A percentile compares a stretch with the other conserved stretches of the same genome.
phyloP scores from a whole-genome alignment of 192 early-diverging fungal species.

The Jimgerdemannia flammicorona region DNA sequence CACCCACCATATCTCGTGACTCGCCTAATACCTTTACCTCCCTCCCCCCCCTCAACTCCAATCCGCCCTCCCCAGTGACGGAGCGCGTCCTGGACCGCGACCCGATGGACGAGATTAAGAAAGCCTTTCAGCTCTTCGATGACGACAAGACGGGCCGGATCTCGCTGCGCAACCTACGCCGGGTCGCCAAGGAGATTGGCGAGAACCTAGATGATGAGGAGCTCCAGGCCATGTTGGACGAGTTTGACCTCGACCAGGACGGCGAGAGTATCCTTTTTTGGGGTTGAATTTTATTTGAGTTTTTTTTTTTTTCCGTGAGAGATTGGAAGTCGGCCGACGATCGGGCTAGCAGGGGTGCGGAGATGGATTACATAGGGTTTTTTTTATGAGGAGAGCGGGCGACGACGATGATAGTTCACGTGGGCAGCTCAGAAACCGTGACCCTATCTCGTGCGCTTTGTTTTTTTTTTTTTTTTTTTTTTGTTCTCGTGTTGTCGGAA shows the following conservation, averaged over 20 bases:
- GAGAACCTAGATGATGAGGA: conserved; percentile 24
- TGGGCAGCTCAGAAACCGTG: too few relatives aligned
- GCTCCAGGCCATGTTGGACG: conserved; percentile 22
- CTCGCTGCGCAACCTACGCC: conserved; percentile 14
- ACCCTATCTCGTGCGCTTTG: too few relatives aligned
- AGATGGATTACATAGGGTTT: neutral
- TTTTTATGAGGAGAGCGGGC: neutral
- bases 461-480: too few relatives aligned
- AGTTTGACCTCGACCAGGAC: conserved; percentile 26
- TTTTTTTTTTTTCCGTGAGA: too few relatives aligned
- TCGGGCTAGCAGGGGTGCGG: neutral
- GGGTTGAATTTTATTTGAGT: too few relatives aligned
- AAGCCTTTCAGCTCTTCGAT: conserved; percentile 34
- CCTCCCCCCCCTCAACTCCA: conserved; percentile 1
- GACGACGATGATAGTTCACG: neutral
- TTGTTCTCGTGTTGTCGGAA: too few relatives aligned
- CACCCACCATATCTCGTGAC: too few relatives aligned
- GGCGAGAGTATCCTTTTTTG: conserved; percentile 58
- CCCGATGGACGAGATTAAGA: conserved; percentile 21
- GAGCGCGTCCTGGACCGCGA: conserved; percentile 57
- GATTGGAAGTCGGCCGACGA: neutral
- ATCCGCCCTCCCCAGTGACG: conserved; percentile 9
- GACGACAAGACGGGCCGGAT: conserved; percentile 27
- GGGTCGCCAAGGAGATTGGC: conserved; percentile 25
- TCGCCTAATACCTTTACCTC: too few relatives aligned